These are phyloP conservation scores for Dictyostelium purpureum DNA, from an alignment of 78 protist genomes.

Conservation along the genomic window DNA sequence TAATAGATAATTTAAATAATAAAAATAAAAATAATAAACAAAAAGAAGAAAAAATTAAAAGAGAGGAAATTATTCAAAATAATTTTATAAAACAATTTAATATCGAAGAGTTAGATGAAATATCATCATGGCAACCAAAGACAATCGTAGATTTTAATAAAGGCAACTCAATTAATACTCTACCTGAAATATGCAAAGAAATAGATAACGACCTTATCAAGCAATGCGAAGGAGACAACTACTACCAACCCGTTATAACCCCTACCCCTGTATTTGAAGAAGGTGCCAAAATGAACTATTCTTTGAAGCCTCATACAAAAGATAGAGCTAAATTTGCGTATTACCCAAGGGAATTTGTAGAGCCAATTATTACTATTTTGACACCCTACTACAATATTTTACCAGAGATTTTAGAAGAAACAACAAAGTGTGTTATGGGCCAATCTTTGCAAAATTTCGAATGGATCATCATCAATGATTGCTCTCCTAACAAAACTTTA, in stretches of 20 bases:
- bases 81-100: too few relatives aligned
- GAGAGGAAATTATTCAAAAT: not conserved
- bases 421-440: constrained; percentile 2
- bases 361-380: constrained; percentile 38
- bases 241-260: constrained; percentile 12
- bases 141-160: not conserved
- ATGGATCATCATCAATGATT: constrained; percentile 61
- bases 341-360: not conserved
- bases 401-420: constrained; percentile 10
- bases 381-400: constrained; percentile 53
- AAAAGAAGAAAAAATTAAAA: not conserved
- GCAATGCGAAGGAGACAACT: constrained; percentile 9
- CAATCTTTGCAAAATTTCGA: constrained; percentile 58
- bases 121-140: not conserved
- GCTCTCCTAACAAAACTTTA: constrained; percentile 56
- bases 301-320: not conserved
- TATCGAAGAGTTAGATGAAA: not conserved
- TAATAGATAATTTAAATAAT: not conserved
- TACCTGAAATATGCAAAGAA: not conserved
- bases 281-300: constrained; percentile 31
- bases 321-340: constrained; percentile 11
- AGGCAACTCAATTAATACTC: not conserved
- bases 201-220: not conserved
- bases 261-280: constrained; percentile 49
- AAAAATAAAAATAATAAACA: not conserved